Percentiles rank a stretch among this genome's conserved stretches.
Evolutionary conservation across 1,139 yeast species (phyloP).

Genomic region (Zygosaccharomyces pseudobailii): DNA sequence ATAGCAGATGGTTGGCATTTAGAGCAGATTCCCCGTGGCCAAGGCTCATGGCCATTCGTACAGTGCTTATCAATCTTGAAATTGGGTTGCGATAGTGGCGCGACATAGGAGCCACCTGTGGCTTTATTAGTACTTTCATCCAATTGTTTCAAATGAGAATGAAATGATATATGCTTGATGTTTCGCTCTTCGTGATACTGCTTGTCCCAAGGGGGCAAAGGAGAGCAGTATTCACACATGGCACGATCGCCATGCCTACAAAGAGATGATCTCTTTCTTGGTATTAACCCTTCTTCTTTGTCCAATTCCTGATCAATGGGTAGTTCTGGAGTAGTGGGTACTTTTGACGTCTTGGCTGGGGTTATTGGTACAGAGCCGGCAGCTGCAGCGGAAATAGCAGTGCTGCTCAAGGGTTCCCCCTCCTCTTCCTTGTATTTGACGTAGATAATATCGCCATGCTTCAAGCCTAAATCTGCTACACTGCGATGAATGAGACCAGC

Average conservation of each 20-base stretch:
- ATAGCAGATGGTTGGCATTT: conserved; percentile 96
- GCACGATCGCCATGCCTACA: conserved; percentile 92
- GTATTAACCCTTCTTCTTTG: conserved; percentile 64
- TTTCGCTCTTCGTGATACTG: conserved; percentile 68
- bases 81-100: conserved; percentile 73
- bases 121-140: conserved; percentile 62
- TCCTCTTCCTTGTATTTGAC: conserved; percentile 42
- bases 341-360: conserved; percentile 13
- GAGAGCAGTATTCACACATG: conserved; percentile 97
- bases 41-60: conserved; percentile 79
- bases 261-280: conserved; percentile 54
- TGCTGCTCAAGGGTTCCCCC: conserved; percentile 1
- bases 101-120: conserved; percentile 63
- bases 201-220: conserved; percentile 91
- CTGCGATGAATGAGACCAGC: conserved; percentile 43
- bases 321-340: conserved; percentile 39
- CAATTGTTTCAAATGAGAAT: conserved; percentile 71
- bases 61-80: conserved; percentile 62
- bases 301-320: conserved; percentile 69
- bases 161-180: conserved; percentile 86
- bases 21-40: conserved; percentile 95
- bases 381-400: conserved; percentile 1
- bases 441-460: conserved; percentile 83
- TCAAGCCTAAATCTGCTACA: conserved; percentile 50
- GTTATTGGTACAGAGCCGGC: conserved; percentile 3